Percentiles rank a stretch among this genome's conserved stretches.
These are phyloP conservation scores for Colletotrichum sidae DNA, from an alignment of 2,329 filamentous ascomycete species.

Conservation along the genomic window DNA sequence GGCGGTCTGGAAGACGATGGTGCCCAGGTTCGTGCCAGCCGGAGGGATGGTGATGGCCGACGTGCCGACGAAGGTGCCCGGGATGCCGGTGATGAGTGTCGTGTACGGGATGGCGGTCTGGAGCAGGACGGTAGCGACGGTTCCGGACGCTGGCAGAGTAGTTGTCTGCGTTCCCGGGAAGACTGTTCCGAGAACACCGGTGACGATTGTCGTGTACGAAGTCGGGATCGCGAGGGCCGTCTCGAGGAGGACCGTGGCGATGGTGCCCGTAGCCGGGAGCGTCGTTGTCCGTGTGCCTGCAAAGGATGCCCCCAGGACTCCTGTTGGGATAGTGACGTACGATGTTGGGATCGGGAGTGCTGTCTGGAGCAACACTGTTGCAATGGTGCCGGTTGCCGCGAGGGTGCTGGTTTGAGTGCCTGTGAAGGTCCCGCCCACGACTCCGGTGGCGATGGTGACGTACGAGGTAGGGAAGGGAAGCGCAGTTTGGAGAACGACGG, in stretches of 20 bases:
- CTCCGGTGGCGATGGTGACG: not conserved
- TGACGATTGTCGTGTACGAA: conserved; percentile 2
- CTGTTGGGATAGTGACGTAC: conserved; percentile 10
- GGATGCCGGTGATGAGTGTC: conserved; percentile 8
- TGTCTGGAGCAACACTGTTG: conserved; percentile 12
- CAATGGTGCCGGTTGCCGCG: conserved; percentile 1
- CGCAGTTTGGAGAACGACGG: conserved; percentile 15
- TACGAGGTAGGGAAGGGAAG: conserved; percentile 11
- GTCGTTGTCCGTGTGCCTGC: conserved; percentile 9
- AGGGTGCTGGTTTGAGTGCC: conserved; percentile 9
- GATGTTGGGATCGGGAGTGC: conserved; percentile 10
- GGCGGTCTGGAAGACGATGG: conserved; percentile 21
- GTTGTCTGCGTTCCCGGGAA: not conserved
- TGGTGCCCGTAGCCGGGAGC: not conserved
- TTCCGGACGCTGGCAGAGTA: not conserved
- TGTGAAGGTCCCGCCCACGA: conserved; percentile 5
- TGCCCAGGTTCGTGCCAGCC: conserved; percentile 2
- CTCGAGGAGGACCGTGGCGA: conserved; percentile 1
- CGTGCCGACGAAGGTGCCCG: conserved; percentile 9
- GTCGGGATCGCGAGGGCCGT: not conserved
- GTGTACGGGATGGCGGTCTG: conserved; percentile 1
- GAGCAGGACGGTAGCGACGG: not conserved
- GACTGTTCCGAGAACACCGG: not conserved
- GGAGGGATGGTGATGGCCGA: conserved; percentile 5
- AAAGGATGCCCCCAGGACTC: conserved; percentile 1